Evolutionary conservation across 139 green algal species (phyloP).

Genomic region (Micractinium conductrix): DNA sequence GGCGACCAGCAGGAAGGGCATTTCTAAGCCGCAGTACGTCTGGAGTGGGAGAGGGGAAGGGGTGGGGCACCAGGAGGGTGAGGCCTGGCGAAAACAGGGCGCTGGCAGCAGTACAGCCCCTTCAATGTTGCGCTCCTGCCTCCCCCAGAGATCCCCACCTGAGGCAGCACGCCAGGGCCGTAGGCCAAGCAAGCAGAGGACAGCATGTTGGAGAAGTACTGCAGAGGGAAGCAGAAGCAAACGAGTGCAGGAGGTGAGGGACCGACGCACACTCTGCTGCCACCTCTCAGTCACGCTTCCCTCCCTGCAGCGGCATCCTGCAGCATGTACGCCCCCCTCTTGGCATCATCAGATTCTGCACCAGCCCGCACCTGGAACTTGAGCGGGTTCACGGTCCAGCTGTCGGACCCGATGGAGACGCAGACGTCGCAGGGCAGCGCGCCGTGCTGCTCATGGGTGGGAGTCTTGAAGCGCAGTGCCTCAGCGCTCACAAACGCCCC

Average conservation of each 20-base stretch:
- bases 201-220: conserved; percentile 89
- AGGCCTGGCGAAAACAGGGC: background rate
- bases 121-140: background rate
- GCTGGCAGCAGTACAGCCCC: background rate
- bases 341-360: background rate
- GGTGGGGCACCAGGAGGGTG: background rate
- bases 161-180: conserved; percentile 76
- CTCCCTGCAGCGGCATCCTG: too few relatives aligned
- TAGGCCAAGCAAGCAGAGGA: conserved; percentile 83
- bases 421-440: conserved; percentile 76
- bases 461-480: conserved; percentile 54
- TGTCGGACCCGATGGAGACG: conserved; percentile 77
- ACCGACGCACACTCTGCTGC: too few relatives aligned
- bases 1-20: conserved; percentile 84
- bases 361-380: conserved; percentile 52
- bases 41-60: background rate
- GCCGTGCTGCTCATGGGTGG: conserved; percentile 86
- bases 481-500: conserved; percentile 66
- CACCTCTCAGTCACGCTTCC: too few relatives aligned
- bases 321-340: too few relatives aligned
- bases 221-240: background rate
- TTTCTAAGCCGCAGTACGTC: conserved; percentile 70
- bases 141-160: background rate
- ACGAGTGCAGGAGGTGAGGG: too few relatives aligned
- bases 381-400: conserved; percentile 91